Conservation (phyloP, 2,329 filamentous ascomycete genomes). For the Fonsecaea pedrosoi region DNA sequence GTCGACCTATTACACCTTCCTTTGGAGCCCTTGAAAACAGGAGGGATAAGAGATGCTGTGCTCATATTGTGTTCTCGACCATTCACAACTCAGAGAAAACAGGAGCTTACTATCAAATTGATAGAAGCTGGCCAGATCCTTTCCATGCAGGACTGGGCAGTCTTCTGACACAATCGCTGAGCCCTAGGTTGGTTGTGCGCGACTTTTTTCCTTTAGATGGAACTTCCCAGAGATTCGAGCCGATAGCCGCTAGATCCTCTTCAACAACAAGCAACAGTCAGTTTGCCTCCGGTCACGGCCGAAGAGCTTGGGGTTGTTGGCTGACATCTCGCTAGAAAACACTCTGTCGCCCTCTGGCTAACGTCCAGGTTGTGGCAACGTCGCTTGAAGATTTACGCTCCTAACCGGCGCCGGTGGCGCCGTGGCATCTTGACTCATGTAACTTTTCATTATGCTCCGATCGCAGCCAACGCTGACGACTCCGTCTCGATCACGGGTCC, state of each 20-base stretch:
- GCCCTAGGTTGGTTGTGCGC: neutral
- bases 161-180: neutral
- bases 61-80: constrained; percentile 41
- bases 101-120: neutral
- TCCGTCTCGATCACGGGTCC: constrained; percentile 52
- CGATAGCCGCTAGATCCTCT: too few species aligned
- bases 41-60: constrained; percentile 56
- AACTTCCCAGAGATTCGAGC: too few species aligned
- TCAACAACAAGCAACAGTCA: too few species aligned
- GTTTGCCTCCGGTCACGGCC: too few species aligned
- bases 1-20: constrained; percentile 30
- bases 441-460: constrained; percentile 1
- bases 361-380: too few species aligned
- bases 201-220: neutral
- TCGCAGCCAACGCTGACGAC: constrained; percentile 42
- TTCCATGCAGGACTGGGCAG: neutral
- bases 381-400: too few species aligned
- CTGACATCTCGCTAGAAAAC: too few species aligned
- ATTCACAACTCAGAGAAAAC: constrained; percentile 42
- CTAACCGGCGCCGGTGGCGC: too few species aligned
- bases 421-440: neutral
- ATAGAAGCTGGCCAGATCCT: neutral
- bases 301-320: too few species aligned
- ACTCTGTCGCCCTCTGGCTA: too few species aligned
- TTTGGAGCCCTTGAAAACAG: constrained; percentile 58